Conservation (phyloP, 2,329 filamentous ascomycete genomes). For the Microsporum canis region DNA sequence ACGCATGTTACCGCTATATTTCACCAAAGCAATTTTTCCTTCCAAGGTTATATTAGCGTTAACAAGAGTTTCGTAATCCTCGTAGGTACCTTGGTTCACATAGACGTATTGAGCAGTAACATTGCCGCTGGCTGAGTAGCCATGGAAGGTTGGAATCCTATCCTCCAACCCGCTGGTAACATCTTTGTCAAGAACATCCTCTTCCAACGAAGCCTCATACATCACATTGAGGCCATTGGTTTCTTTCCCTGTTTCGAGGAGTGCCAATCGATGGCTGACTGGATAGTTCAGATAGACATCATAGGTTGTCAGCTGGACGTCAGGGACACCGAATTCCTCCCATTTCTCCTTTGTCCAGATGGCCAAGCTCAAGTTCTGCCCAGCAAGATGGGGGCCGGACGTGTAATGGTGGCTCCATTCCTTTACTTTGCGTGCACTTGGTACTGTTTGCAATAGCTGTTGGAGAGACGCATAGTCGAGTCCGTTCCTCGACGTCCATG, state of each 20-base stretch:
- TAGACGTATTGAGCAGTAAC: slow-evolving; percentile 80
- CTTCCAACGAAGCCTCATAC: slow-evolving; percentile 71
- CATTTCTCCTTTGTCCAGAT: slow-evolving; percentile 65
- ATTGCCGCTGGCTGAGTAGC: slow-evolving; percentile 85
- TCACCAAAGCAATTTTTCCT: slow-evolving; percentile 78
- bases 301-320: slow-evolving; percentile 53
- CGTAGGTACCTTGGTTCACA: slow-evolving; percentile 80
- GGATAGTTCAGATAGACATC: slow-evolving; percentile 72
- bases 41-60: slow-evolving; percentile 61
- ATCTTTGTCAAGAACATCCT: slow-evolving; percentile 77
- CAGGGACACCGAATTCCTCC: slow-evolving; percentile 56
- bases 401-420: slow-evolving; percentile 75
- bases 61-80: slow-evolving; percentile 72
- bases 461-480: slow-evolving; percentile 46
- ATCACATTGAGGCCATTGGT: slow-evolving; percentile 42
- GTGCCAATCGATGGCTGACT: slow-evolving; percentile 54
- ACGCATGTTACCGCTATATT: slow-evolving; percentile 77
- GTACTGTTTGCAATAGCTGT: slow-evolving; percentile 43
- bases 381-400: slow-evolving; percentile 61
- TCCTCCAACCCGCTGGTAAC: slow-evolving; percentile 60
- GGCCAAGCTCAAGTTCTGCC: slow-evolving; percentile 66
- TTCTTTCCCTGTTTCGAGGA: slow-evolving; percentile 43
- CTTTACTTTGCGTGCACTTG: slow-evolving; percentile 44
- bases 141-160: slow-evolving; percentile 81
- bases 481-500: slow-evolving; percentile 37